Conservation (phyloP, 2,329 filamentous ascomycete genomes). For the Beauveria pseudobassiana region DNA sequence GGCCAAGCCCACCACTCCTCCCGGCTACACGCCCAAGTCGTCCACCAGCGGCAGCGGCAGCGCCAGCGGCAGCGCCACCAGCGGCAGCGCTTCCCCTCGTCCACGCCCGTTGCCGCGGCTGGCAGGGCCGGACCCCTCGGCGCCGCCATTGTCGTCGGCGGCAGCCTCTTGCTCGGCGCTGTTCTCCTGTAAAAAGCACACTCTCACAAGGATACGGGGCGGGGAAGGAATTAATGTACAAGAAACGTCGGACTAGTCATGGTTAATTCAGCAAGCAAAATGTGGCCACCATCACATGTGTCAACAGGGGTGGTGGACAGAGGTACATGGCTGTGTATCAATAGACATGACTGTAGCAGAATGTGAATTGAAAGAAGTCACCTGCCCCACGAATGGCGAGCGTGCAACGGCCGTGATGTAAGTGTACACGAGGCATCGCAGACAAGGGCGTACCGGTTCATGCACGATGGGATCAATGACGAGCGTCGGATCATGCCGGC, state of each 20-base stretch:
- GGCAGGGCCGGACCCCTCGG: not conserved
- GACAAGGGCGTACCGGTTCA: not conserved
- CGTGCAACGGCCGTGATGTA: not conserved
- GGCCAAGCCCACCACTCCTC: conserved; percentile 6
- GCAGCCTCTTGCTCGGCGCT: conserved; percentile 13
- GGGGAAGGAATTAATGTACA: not conserved
- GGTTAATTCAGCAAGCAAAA: not conserved
- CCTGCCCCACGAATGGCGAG: not conserved
- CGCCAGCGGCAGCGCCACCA: not conserved
- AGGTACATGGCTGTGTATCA: not conserved
- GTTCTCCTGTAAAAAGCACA: conserved; percentile 6
- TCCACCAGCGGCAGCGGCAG: not conserved
- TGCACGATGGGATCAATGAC: not conserved
- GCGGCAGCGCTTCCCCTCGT: not conserved
- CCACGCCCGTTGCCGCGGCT: conserved; percentile 1
- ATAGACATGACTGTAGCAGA: conserved; percentile 5
- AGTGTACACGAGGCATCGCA: not conserved
- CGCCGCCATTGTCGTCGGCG: conserved; percentile 8
- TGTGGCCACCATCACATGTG: not conserved
- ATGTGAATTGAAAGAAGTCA: not conserved
- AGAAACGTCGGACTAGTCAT: not conserved
- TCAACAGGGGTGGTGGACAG: not conserved
- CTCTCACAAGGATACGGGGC: too few relatives aligned
- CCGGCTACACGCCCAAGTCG: not conserved
- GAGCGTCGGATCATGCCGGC: conserved; percentile 7